These are phyloP conservation scores for Eimeria acervulina DNA, from an alignment of 169 alveolate genomes.

Conservation along the genomic window DNA sequence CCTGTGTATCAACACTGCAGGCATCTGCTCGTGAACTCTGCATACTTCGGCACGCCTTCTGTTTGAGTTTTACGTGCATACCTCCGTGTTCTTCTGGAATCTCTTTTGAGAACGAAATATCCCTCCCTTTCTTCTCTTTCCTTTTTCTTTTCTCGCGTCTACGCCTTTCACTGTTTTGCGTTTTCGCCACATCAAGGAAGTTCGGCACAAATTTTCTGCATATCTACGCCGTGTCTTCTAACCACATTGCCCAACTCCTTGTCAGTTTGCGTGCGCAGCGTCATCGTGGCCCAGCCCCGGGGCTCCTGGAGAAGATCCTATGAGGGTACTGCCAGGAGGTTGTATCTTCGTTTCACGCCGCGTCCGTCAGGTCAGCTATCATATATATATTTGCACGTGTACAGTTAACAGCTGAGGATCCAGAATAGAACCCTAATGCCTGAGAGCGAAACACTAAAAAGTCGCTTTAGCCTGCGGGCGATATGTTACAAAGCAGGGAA, in stretches of 20 bases:
- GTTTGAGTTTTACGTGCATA: background rate
- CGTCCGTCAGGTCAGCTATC: conserved; percentile 66
- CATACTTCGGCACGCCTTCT: background rate
- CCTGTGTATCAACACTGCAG: background rate
- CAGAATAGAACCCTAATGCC: background rate
- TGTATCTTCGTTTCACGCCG: conserved; percentile 80
- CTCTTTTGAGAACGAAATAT: too few relatives aligned
- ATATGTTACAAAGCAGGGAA: background rate
- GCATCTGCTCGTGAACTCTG: background rate
- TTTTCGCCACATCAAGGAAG: background rate
- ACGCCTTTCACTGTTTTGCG: background rate
- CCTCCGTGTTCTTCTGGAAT: too few relatives aligned
- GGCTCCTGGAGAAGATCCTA: conserved; percentile 46
- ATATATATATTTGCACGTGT: background rate
- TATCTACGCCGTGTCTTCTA: background rate
- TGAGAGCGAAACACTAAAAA: too few relatives aligned
- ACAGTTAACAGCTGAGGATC: background rate
- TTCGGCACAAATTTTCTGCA: background rate
- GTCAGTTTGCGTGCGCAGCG: conserved; percentile 35
- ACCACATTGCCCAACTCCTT: background rate
- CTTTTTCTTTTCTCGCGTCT: background rate
- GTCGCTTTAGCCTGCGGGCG: background rate
- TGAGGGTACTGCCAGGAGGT: conserved; percentile 81
- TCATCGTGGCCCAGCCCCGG: conserved; percentile 60
- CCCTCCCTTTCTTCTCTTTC: background rate